These are phyloP conservation scores for Helenozyma baotianmanensis DNA, from an alignment of 805 yeast genomes.

Conservation along the genomic window DNA sequence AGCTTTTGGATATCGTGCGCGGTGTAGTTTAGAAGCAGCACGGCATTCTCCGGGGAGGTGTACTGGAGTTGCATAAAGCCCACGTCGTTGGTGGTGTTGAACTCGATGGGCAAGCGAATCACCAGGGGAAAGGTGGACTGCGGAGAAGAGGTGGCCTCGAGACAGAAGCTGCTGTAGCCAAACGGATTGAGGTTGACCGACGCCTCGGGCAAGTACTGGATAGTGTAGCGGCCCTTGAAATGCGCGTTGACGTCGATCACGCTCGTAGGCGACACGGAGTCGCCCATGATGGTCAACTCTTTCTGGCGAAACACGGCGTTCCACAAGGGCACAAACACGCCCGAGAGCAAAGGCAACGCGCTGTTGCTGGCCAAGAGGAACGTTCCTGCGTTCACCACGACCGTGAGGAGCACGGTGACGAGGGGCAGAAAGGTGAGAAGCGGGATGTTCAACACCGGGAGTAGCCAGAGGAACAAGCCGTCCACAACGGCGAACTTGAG, in stretches of 20 bases:
- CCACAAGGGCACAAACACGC: slow-evolving; percentile 38
- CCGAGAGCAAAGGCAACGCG: slow-evolving; percentile 42
- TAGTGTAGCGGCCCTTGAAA: slow-evolving; percentile 80
- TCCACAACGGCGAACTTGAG: slow-evolving; percentile 73
- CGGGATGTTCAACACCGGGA: slow-evolving; percentile 75
- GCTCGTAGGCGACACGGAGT: slow-evolving; percentile 33
- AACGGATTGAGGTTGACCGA: slow-evolving; percentile 81
- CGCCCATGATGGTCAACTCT: slow-evolving; percentile 53
- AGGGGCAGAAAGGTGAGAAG: slow-evolving; percentile 61
- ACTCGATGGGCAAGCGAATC: slow-evolving; percentile 59
- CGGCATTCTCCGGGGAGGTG: slow-evolving; percentile 50
- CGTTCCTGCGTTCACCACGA: slow-evolving; percentile 45
- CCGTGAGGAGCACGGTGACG: slow-evolving; percentile 47
- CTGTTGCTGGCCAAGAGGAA: slow-evolving; percentile 50
- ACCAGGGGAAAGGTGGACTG: slow-evolving; percentile 17
- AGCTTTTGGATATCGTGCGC: slow-evolving; percentile 48
- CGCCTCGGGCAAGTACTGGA: slow-evolving; percentile 87
- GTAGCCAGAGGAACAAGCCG: slow-evolving; percentile 59
- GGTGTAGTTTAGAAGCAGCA: slow-evolving; percentile 49
- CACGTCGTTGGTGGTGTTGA: slow-evolving; percentile 75
- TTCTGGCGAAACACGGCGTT: slow-evolving; percentile 34
- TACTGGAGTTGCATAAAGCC: slow-evolving; percentile 61
- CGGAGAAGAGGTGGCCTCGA: slow-evolving; percentile 32
- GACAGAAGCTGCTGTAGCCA: slow-evolving; percentile 55
- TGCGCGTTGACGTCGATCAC: slow-evolving; percentile 51